Evolutionary conservation across 768 basidiomycete genomes (phyloP).

Genomic region (Lanmaoa rubissima): DNA sequence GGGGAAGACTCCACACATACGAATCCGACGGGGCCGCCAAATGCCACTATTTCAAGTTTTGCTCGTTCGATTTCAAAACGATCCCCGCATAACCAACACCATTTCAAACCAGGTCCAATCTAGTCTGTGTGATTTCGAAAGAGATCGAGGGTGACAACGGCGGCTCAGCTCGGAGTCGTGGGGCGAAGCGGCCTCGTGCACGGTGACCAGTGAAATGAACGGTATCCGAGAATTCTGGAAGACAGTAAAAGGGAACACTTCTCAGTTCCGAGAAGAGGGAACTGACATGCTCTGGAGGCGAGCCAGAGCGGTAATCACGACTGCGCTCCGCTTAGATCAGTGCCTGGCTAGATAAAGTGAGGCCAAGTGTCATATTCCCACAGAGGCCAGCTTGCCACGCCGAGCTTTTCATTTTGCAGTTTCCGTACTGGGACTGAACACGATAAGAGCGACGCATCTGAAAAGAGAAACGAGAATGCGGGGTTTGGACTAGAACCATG

Average conservation of each 20-base stretch:
- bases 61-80: too few relatives aligned
- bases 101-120: too few relatives aligned
- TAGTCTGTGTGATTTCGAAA: conserved; percentile 1
- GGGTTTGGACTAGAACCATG: conserved; percentile 3
- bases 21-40: too few relatives aligned
- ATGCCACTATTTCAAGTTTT: too few relatives aligned
- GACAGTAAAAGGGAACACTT: conserved; percentile 9
- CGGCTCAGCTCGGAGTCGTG: conserved; percentile 12
- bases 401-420: conserved; percentile 27
- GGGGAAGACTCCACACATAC: not conserved
- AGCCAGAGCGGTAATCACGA: conserved; percentile 24
- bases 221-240: conserved; percentile 23
- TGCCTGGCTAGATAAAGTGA: conserved; percentile 31
- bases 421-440: conserved; percentile 11
- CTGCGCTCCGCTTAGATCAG: conserved; percentile 23
- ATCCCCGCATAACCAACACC: too few relatives aligned
- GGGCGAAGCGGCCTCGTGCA: conserved; percentile 15
- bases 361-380: conserved; percentile 21
- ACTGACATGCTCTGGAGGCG: conserved; percentile 25
- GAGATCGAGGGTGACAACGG: conserved; percentile 8
- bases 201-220: conserved; percentile 26
- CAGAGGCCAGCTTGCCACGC: conserved; percentile 9
- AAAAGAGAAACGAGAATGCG: conserved; percentile 4
- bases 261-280: conserved; percentile 17
- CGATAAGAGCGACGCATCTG: conserved; percentile 16